Evolutionary conservation across 805 yeast genomes (phyloP).

Genomic region (Metschnikowia cubensis): DNA sequence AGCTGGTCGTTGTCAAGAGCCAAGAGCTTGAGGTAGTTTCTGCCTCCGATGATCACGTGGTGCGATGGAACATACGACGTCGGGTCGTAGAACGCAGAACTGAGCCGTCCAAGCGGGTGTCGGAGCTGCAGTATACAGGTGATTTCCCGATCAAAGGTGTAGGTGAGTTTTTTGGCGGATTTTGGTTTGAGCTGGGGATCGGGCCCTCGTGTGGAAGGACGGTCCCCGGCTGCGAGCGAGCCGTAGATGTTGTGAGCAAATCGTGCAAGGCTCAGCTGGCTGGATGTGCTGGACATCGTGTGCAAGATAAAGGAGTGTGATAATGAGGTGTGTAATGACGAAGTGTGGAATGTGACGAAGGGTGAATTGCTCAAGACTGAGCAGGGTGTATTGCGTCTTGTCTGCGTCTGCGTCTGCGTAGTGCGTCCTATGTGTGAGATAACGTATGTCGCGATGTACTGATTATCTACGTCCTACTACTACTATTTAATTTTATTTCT

Average conservation of each 20-base stretch:
- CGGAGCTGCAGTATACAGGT: slow-evolving; percentile 24
- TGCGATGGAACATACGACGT: slow-evolving; percentile 18
- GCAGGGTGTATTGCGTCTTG: too few relatives aligned
- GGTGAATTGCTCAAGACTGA: neutral
- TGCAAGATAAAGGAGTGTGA: too few relatives aligned
- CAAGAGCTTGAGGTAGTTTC: slow-evolving; percentile 35
- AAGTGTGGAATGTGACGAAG: neutral
- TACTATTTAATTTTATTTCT: too few relatives aligned
- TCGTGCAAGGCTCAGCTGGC: slow-evolving; percentile 39
- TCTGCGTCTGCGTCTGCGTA: too few relatives aligned
- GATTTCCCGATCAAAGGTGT: slow-evolving; percentile 22
- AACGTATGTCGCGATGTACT: too few relatives aligned
- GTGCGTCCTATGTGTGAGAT: too few relatives aligned
- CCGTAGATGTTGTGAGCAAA: slow-evolving; percentile 62
- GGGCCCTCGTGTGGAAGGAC: slow-evolving; percentile 14
- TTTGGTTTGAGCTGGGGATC: slow-evolving; percentile 4
- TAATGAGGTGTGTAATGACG: too few relatives aligned
- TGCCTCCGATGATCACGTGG: slow-evolving; percentile 41
- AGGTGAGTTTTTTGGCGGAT: slow-evolving; percentile 13
- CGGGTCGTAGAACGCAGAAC: slow-evolving; percentile 7
- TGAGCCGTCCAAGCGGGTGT: slow-evolving; percentile 18
- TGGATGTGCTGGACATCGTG: slow-evolving; percentile 6
- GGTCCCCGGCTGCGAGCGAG: slow-evolving; percentile 22
- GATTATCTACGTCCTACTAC: too few relatives aligned
- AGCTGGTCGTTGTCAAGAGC: slow-evolving; percentile 30